Percentiles rank a stretch among this genome's conserved stretches.
Evolutionary conservation across 495 filamentous ascomycete genomes (phyloP).

Genomic region (Podospora australis): DNA sequence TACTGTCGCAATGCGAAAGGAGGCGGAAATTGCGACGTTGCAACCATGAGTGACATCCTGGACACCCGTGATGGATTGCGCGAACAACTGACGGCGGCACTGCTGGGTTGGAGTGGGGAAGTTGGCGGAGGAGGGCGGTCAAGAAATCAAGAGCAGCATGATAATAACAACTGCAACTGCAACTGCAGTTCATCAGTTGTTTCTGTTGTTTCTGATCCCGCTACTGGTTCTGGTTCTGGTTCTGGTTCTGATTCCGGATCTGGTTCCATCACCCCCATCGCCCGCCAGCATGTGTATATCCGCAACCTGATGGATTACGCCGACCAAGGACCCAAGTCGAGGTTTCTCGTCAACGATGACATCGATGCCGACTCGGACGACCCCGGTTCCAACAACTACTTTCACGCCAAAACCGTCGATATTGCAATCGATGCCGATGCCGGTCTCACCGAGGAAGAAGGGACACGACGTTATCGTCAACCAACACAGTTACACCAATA

Average conservation of each 20-base stretch:
- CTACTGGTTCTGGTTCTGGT: background rate
- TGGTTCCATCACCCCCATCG: background rate
- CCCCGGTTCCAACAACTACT: background rate
- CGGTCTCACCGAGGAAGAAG: background rate
- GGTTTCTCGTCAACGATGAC: slow-evolving; percentile 9
- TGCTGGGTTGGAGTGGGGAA: slow-evolving; percentile 3
- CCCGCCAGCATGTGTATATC: slow-evolving; percentile 11
- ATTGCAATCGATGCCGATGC: background rate
- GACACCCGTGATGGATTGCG: slow-evolving; percentile 6
- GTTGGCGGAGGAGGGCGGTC: background rate
- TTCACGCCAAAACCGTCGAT: background rate
- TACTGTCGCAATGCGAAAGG: background rate
- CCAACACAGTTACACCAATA: background rate
- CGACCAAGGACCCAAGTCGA: slow-evolving; percentile 5
- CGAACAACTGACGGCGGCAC: slow-evolving; percentile 4
- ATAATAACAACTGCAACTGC: background rate
- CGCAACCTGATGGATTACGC: slow-evolving; percentile 16
- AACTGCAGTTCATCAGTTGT: background rate
- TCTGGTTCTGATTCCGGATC: background rate
- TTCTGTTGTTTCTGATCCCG: background rate
- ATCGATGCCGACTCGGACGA: slow-evolving; percentile 13
- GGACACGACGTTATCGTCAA: background rate
- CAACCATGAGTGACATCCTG: slow-evolving; percentile 10
- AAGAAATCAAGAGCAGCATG: background rate
- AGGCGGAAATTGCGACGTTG: slow-evolving; percentile 16